These are phyloP conservation scores for Aspergillus spinulosporus DNA, from an alignment of 2,329 filamentous ascomycete species.

Conservation along the genomic window DNA sequence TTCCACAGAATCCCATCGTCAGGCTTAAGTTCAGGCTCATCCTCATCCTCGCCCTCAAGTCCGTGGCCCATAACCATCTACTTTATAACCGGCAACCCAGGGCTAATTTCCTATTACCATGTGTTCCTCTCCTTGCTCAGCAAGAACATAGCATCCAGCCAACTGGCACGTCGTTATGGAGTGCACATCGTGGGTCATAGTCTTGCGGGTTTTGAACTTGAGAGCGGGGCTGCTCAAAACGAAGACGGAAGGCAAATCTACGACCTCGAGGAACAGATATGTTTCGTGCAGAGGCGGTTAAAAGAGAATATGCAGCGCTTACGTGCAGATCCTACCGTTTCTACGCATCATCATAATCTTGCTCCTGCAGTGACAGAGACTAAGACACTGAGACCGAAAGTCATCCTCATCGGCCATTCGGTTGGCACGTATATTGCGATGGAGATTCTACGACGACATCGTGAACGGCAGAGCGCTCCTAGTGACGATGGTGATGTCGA, in stretches of 20 bases:
- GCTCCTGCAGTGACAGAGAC: background rate
- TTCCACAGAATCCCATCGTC: constrained; percentile 21
- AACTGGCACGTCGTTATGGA: background rate
- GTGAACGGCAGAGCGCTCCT: constrained; percentile 27
- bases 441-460: constrained; percentile 63
- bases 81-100: constrained; percentile 54
- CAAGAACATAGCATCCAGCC: constrained; percentile 20
- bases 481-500: background rate
- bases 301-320: constrained; percentile 20
- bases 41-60: background rate
- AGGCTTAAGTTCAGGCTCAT: background rate
- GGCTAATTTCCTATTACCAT: constrained; percentile 52
- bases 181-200: constrained; percentile 38
- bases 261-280: constrained; percentile 53
- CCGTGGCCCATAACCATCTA: constrained; percentile 35
- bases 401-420: constrained; percentile 72
- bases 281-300: constrained; percentile 48
- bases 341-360: background rate
- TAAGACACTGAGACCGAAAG: constrained; percentile 31
- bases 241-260: constrained; percentile 21
- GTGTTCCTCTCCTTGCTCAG: constrained; percentile 44
- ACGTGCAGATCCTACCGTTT: background rate
- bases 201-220: constrained; percentile 38
- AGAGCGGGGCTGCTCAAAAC: background rate
- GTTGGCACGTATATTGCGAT: constrained; percentile 72